phyloP scores from a whole-genome alignment of 140 eudicot species.

The Ambrosia hybrid region DNA sequence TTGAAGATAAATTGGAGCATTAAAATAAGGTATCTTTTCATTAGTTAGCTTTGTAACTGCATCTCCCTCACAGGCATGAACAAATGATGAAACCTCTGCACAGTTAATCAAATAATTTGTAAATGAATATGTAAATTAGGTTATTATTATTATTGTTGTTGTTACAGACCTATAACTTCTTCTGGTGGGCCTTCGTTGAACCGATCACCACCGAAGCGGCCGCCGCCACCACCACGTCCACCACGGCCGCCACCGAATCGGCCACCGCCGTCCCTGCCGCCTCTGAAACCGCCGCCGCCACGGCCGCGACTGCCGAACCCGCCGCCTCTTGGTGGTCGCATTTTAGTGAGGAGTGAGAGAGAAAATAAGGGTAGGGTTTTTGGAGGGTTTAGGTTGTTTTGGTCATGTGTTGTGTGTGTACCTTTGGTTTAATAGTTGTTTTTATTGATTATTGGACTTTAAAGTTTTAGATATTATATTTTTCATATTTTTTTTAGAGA shows the following conservation, averaged over 20 bases:
- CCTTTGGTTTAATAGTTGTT: conserved; percentile 1
- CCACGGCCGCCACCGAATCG: conserved; percentile 55
- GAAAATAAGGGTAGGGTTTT: conserved; percentile 31
- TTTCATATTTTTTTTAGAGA: no score
- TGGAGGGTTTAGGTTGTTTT: conserved; percentile 27
- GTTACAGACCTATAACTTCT: conserved; percentile 70
- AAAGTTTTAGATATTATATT: no score
- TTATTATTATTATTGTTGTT: not conserved
- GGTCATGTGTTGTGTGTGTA: no score
- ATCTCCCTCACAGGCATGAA: conserved; percentile 93
- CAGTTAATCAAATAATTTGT: not conserved
- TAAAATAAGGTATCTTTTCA: conserved; percentile 85
- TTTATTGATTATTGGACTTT: not conserved
- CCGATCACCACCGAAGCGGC: conserved; percentile 47
- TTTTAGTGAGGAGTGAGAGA: conserved; percentile 19
- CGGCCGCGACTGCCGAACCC: conserved; percentile 51
- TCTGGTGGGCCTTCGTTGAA: conserved; percentile 87
- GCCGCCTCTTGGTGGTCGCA: conserved; percentile 82
- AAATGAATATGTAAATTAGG: conserved; percentile 5
- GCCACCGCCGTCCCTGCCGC: conserved; percentile 62
- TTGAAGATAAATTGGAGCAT: conserved; percentile 89
- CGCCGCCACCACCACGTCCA: conserved; percentile 54
- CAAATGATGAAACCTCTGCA: conserved; percentile 82
- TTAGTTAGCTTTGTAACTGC: conserved; percentile 92
- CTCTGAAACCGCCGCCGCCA: conserved; percentile 73